Evolutionary conservation across 2,329 filamentous ascomycete species (phyloP).

Genomic region (Chaetomium olivaceum): DNA sequence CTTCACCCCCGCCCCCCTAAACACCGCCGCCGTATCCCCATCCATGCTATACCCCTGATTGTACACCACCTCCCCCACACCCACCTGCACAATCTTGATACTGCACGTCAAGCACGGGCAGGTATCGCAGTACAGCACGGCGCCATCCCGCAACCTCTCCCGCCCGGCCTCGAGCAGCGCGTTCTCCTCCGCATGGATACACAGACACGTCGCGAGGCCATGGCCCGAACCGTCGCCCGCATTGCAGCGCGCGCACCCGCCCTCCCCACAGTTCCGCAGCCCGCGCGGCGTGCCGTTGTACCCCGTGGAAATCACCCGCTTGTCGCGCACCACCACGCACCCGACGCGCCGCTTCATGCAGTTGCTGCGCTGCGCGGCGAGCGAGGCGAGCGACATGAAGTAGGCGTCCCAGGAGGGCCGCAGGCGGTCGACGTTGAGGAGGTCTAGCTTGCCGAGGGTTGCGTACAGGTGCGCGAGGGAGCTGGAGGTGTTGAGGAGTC

Average conservation of each 20-base stretch:
- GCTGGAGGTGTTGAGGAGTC: constrained; percentile 80
- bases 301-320: constrained; percentile 87
- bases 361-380: constrained; percentile 87
- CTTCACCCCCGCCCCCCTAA: constrained; percentile 78
- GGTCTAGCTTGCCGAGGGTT: constrained; percentile 71
- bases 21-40: constrained; percentile 75
- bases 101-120: constrained; percentile 97
- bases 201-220: constrained; percentile 82
- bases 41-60: constrained; percentile 96
- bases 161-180: constrained; percentile 90
- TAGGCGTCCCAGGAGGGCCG: constrained; percentile 95
- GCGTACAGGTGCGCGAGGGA: constrained; percentile 70
- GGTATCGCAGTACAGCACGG: constrained; percentile 90
- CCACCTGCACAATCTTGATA: constrained; percentile 97
- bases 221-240: constrained; percentile 67
- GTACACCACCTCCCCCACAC: constrained; percentile 94
- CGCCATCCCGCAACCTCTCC: constrained; percentile 80
- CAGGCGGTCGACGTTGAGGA: constrained; percentile 75
- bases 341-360: constrained; percentile 98
- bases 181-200: constrained; percentile 98
- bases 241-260: constrained; percentile 89
- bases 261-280: constrained; percentile 86
- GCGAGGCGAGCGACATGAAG: constrained; percentile 94
- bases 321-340: constrained; percentile 84
- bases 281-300: constrained; percentile 97